Conservation (phyloP, 2,329 filamentous ascomycete species). For the Penicillium hesseltinei region DNA sequence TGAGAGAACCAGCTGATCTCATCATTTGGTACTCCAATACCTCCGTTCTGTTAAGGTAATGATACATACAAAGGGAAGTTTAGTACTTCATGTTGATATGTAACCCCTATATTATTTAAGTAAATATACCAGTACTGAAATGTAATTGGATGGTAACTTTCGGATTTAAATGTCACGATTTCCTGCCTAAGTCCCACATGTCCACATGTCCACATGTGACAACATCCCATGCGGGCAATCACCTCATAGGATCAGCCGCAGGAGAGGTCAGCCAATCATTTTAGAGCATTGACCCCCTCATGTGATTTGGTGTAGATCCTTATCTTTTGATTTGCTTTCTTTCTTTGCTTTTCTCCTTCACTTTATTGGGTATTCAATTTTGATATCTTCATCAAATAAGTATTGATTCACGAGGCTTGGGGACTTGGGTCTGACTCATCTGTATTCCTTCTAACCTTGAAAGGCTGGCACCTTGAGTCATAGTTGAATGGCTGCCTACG, state of each 20-base stretch:
- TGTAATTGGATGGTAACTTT: no score
- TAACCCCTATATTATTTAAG: neutral
- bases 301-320: slow-evolving; percentile 1
- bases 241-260: slow-evolving; percentile 9
- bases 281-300: neutral
- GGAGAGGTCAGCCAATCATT: neutral
- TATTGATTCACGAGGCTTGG: neutral
- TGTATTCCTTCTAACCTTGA: neutral
- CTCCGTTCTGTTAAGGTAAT: neutral
- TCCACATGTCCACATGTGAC: slow-evolving; percentile 20
- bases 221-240: slow-evolving; percentile 22
- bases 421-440: neutral
- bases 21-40: slow-evolving; percentile 1
- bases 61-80: neutral
- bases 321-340: neutral
- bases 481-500: neutral
- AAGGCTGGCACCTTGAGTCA: neutral
- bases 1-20: slow-evolving; percentile 17
- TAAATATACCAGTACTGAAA: neutral
- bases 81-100: neutral
- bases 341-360: neutral
- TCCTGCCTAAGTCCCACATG: neutral
- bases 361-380: neutral
- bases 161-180: neutral
- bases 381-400: neutral